These are phyloP conservation scores for Paxillus ammoniavirescens DNA, from an alignment of 768 basidiomycete species.

Conservation along the genomic window DNA sequence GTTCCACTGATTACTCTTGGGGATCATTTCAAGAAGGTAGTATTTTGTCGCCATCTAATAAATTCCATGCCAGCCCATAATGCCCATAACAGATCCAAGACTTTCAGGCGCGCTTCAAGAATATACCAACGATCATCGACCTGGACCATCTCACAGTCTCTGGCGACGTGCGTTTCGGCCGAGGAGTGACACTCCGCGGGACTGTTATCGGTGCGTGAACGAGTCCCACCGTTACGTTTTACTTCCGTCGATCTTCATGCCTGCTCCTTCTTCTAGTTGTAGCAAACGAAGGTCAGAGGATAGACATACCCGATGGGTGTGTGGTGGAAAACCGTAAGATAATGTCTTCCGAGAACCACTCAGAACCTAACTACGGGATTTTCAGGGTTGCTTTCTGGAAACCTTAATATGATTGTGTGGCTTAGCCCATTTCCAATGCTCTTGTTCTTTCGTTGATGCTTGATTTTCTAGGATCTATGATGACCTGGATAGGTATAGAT, in stretches of 20 bases:
- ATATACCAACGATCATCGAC: constrained; percentile 87
- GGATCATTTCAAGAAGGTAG: constrained; percentile 94
- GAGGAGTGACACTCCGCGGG: constrained; percentile 80
- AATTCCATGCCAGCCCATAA: neutral
- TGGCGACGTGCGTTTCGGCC: constrained; percentile 88
- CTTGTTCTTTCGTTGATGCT: neutral
- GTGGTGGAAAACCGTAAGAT: constrained; percentile 65
- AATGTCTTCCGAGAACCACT: neutral
- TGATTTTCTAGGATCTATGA: constrained; percentile 9
- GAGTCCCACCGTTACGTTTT: neutral
- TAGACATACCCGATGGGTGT: constrained; percentile 82
- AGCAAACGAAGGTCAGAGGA: constrained; percentile 78
- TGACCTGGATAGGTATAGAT: neutral
- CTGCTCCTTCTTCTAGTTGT: constrained; percentile 43
- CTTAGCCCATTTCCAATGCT: neutral
- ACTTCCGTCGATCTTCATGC: neutral
- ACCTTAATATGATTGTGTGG: constrained; percentile 72
- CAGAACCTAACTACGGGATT: neutral
- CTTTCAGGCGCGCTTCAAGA: constrained; percentile 95
- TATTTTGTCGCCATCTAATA: neutral
- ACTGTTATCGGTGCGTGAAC: constrained; percentile 71
- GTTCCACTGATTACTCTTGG: constrained; percentile 97
- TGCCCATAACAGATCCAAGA: constrained; percentile 58
- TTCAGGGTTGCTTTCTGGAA: constrained; percentile 74
- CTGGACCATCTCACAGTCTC: constrained; percentile 93